A percentile compares a stretch with the other conserved stretches of the same genome.
phyloP scores from a whole-genome alignment of 2,329 filamentous ascomycete species.

The Paraphaeosphaeria sporulosa region DNA sequence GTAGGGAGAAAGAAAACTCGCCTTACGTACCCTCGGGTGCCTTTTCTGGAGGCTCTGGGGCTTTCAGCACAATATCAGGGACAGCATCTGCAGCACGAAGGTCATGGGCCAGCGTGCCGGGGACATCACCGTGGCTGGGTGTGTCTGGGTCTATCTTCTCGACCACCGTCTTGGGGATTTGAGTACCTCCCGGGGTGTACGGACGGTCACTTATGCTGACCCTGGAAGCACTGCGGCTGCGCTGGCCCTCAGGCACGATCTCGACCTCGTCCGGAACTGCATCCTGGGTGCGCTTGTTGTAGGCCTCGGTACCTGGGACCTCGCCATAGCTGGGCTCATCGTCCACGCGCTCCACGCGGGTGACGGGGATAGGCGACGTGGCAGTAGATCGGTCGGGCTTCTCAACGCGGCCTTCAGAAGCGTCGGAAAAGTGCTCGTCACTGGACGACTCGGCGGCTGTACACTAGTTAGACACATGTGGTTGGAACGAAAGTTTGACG shows the following conservation, averaged over 20 bases:
- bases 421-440: slow-evolving; percentile 72
- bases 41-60: slow-evolving; percentile 51
- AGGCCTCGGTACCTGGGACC: slow-evolving; percentile 67
- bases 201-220: slow-evolving; percentile 55
- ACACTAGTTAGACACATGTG: slow-evolving; percentile 21
- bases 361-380: slow-evolving; percentile 65
- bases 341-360: slow-evolving; percentile 70
- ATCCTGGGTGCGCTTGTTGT: slow-evolving; percentile 64
- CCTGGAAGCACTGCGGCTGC: slow-evolving; percentile 49
- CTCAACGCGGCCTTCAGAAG: slow-evolving; percentile 62
- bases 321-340: slow-evolving; percentile 66
- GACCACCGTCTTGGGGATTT: slow-evolving; percentile 66
- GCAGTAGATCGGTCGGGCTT: slow-evolving; percentile 48
- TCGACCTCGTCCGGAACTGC: slow-evolving; percentile 71
- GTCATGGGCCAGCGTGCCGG: slow-evolving; percentile 66
- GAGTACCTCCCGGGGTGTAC: slow-evolving; percentile 59
- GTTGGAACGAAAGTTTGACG: neutral
- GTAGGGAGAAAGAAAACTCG: slow-evolving; percentile 52
- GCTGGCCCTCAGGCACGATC: slow-evolving; percentile 56
- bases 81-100: slow-evolving; percentile 65
- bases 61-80: slow-evolving; percentile 64
- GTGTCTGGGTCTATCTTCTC: slow-evolving; percentile 66
- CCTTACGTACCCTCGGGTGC: slow-evolving; percentile 65
- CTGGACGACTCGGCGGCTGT: slow-evolving; percentile 53
- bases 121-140: slow-evolving; percentile 67